phyloP scores from a whole-genome alignment of 768 basidiomycete genomes.

The Amanita subjunquillea region DNA sequence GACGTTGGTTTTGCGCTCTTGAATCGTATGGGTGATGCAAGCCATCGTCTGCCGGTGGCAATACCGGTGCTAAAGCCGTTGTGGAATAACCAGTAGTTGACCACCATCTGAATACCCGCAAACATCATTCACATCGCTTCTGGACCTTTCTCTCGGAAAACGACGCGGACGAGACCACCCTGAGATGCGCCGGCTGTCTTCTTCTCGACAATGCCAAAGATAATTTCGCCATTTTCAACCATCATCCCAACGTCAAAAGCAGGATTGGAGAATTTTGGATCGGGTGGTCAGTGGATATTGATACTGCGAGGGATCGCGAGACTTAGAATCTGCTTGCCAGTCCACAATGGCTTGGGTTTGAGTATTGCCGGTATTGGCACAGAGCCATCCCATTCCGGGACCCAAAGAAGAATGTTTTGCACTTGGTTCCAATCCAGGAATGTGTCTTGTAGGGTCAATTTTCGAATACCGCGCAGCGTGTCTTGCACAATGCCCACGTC shows the following conservation, averaged over 20 bases:
- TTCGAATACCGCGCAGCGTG: conserved; percentile 93
- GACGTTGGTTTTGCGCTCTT: too few relatives aligned
- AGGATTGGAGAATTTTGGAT: conserved; percentile 70
- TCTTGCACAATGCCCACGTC: conserved; percentile 99
- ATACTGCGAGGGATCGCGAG: conserved; percentile 94
- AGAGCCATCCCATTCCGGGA: conserved; percentile 93
- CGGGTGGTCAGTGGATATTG: conserved; percentile 78
- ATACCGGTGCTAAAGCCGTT: conserved; percentile 99
- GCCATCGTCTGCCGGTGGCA: conserved; percentile 82
- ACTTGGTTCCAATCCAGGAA: conserved; percentile 95
- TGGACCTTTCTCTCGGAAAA: conserved; percentile 92
- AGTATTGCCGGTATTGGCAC: conserved; percentile 93
- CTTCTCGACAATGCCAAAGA: conserved; percentile 95
- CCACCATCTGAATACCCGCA: conserved; percentile 88
- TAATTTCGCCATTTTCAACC: conserved; percentile 93
- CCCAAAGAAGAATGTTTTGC: conserved; percentile 96
- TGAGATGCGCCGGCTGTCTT: conserved; percentile 94
- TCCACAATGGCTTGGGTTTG: conserved; percentile 96
- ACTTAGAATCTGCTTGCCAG: conserved; percentile 92
- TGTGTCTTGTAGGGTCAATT: conserved; percentile 92
- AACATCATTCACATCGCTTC: conserved; percentile 88
- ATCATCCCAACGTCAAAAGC: conserved; percentile 90
- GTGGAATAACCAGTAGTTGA: conserved; percentile 98
- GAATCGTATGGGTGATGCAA: too few relatives aligned
- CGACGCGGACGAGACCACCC: conserved; percentile 87